Conservation (phyloP, 176 grass and related monocot species). For the Tillandsia fasciculata region DNA sequence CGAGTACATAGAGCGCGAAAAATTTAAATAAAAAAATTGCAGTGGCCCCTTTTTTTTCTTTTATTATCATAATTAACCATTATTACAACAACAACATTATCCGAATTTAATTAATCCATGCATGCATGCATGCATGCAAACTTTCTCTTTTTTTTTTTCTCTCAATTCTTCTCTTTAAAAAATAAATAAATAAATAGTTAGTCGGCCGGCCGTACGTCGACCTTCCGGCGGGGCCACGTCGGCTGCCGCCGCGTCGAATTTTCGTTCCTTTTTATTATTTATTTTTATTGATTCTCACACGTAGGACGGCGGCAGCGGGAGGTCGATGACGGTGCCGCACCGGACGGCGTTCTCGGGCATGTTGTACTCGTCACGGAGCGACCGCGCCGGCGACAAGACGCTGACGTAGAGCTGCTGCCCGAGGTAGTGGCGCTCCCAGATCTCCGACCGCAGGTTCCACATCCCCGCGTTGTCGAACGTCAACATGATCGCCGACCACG, state of each 20-base stretch:
- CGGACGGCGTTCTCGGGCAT: slow-evolving; percentile 47
- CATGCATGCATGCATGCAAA: background rate
- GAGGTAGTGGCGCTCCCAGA: slow-evolving; percentile 69
- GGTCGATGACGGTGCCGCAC: slow-evolving; percentile 54
- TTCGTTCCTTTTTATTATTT: background rate
- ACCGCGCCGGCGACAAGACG: slow-evolving; percentile 54
- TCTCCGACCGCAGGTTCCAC: slow-evolving; percentile 83
- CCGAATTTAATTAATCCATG: slow-evolving; percentile 19
- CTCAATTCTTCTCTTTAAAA: slow-evolving; percentile 17
- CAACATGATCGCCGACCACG: slow-evolving; percentile 87
- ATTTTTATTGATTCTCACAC: slow-evolving; percentile 12
- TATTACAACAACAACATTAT: no score
- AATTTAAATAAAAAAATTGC: no score
- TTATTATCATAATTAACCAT: no score
- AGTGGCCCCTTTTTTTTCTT: no score
- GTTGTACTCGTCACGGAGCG: slow-evolving; percentile 87
- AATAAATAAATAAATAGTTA: slow-evolving; percentile 14
- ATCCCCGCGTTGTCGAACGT: slow-evolving; percentile 94
- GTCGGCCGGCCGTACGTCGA: no score
- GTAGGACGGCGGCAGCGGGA: slow-evolving; percentile 73
- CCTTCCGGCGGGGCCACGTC: no score
- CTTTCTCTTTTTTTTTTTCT: slow-evolving; percentile 5
- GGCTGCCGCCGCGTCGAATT: no score
- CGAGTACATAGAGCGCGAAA: no score
- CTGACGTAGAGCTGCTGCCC: slow-evolving; percentile 82